Evolutionary conservation across 148 eudicot species (phyloP).

Genomic region (Limonium bicolor): DNA sequence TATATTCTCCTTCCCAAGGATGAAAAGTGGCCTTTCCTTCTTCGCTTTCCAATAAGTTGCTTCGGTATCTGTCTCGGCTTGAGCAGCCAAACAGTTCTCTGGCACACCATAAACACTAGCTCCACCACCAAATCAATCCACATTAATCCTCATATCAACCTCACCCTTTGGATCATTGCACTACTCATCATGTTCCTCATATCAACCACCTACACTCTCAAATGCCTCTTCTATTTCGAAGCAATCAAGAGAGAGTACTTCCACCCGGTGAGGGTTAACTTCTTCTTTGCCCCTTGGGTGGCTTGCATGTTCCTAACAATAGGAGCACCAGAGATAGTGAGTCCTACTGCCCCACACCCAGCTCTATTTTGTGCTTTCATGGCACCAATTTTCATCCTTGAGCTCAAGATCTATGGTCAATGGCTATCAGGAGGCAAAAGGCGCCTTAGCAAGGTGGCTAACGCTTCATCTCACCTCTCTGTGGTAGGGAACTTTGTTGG

Average conservation of each 20-base stretch:
- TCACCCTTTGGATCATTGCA: constrained; percentile 55
- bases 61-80: constrained; percentile 87
- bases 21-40: constrained; percentile 88
- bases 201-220: constrained; percentile 39
- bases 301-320: constrained; percentile 76
- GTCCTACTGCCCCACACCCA: constrained; percentile 40
- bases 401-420: constrained; percentile 91
- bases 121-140: constrained; percentile 56
- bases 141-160: constrained; percentile 53
- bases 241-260: constrained; percentile 83
- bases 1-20: too few relatives aligned
- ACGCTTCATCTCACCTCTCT: constrained; percentile 80
- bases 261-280: constrained; percentile 87
- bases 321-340: constrained; percentile 38
- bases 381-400: constrained; percentile 53
- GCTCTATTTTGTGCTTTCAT: constrained; percentile 53
- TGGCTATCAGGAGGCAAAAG: constrained; percentile 97
- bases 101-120: constrained; percentile 46
- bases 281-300: constrained; percentile 97
- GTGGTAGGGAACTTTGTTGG: constrained; percentile 94
- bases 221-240: constrained; percentile 70
- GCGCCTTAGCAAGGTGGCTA: constrained; percentile 71
- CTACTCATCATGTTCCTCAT: constrained; percentile 31
- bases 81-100: constrained; percentile 95
- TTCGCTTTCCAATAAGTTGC: constrained; percentile 75